These are phyloP conservation scores for Akanthomyces lecanii DNA, from an alignment of 2,329 filamentous ascomycete genomes.

Conservation along the genomic window DNA sequence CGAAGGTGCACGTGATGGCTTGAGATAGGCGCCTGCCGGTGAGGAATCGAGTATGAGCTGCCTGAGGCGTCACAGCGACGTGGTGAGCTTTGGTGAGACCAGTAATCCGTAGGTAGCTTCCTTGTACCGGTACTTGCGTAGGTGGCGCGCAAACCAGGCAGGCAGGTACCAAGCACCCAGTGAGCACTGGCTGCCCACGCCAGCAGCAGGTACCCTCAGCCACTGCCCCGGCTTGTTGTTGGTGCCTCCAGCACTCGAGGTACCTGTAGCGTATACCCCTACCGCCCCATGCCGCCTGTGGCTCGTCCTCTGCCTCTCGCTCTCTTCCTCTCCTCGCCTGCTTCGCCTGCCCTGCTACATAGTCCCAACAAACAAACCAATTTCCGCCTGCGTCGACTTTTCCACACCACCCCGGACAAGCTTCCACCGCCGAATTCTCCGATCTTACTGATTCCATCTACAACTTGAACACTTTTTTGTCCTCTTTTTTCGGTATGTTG, in stretches of 20 bases:
- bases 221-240: neutral
- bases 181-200: neutral
- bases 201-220: neutral
- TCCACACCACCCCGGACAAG: conserved; percentile 12
- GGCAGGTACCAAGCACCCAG: neutral
- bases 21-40: neutral
- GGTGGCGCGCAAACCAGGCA: neutral
- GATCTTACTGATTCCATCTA: conserved; percentile 6
- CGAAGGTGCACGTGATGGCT: neutral
- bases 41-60: neutral
- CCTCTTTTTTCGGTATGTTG: conserved; percentile 6
- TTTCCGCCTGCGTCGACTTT: conserved; percentile 14
- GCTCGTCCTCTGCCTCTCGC: neutral
- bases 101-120: neutral
- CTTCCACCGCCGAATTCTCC: conserved; percentile 7
- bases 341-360: conserved; percentile 11
- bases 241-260: neutral
- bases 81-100: neutral
- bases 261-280: neutral
- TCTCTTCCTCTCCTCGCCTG: neutral
- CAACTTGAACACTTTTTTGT: neutral
- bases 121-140: neutral
- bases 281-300: conserved; percentile 1
- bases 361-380: conserved; percentile 17
- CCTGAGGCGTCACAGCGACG: neutral